Conservation (phyloP, 345 rosid genomes). For the Pistacia atlantica region DNA sequence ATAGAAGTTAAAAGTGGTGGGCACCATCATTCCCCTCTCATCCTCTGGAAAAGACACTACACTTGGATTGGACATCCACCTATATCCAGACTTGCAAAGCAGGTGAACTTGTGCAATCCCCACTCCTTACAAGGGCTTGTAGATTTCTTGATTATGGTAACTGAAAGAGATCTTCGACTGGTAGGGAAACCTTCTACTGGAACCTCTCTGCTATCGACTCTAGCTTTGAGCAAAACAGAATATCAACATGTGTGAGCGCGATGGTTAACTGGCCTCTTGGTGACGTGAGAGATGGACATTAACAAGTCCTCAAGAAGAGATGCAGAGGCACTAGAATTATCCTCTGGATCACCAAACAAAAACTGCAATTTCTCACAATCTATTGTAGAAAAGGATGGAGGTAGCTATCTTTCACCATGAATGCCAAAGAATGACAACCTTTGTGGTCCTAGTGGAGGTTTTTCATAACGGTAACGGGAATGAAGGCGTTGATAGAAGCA, state of each 20-base stretch:
- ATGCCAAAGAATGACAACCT: background rate
- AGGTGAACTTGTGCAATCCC: conserved; percentile 13
- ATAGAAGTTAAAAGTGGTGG: background rate
- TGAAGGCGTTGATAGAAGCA: too few relatives aligned
- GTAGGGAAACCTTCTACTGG: background rate
- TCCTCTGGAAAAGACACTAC: conserved; percentile 20
- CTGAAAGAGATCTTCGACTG: too few relatives aligned
- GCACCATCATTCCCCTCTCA: background rate
- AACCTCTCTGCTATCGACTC: background rate
- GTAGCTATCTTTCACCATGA: background rate
- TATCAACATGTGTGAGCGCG: background rate
- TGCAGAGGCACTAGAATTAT: background rate
- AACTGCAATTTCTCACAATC: conserved; percentile 16
- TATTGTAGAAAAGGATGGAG: background rate
- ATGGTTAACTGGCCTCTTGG: background rate
- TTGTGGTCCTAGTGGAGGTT: too few relatives aligned
- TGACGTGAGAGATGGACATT: conserved; percentile 13
- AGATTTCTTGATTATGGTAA: too few relatives aligned
- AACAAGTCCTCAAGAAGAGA: conserved; percentile 3
- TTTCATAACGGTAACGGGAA: too few relatives aligned
- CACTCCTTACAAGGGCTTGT: too few relatives aligned
- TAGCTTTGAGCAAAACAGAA: background rate
- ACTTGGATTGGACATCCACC: conserved; percentile 21
- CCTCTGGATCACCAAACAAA: conserved; percentile 12
- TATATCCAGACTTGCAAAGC: conserved; percentile 5